Conservation (phyloP, 495 filamentous ascomycete species). For the Echria macrotheca region DNA sequence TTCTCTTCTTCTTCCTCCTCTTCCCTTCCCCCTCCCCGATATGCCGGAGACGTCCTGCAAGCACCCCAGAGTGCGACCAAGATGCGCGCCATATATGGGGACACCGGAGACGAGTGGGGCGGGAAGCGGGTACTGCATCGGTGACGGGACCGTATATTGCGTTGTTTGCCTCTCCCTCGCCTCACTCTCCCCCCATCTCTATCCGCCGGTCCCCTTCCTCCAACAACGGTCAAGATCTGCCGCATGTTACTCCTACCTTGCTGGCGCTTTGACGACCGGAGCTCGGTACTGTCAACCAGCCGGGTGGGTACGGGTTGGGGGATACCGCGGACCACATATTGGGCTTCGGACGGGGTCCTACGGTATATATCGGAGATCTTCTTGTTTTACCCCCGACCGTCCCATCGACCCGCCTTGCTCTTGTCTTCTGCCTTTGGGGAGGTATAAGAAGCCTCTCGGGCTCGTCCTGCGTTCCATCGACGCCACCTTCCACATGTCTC, state of each 20-base stretch:
- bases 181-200: neutral
- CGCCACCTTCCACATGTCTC: neutral
- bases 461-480: neutral
- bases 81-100: neutral
- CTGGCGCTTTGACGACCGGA: slow-evolving; percentile 3
- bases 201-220: slow-evolving; percentile 2
- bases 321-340: neutral
- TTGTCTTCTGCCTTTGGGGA: neutral
- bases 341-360: neutral
- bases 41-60: slow-evolving; percentile 2
- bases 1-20: neutral
- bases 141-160: slow-evolving; percentile 15
- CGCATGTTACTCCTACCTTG: neutral
- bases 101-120: neutral
- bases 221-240: slow-evolving; percentile 12
- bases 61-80: slow-evolving; percentile 5
- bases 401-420: neutral
- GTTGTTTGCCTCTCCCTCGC: neutral
- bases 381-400: neutral
- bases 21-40: neutral
- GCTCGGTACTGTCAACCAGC: slow-evolving; percentile 3
- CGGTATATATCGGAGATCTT: slow-evolving; percentile 1
- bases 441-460: slow-evolving; percentile 1
- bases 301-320: neutral
- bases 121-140: slow-evolving; percentile 8